These are phyloP conservation scores for Puccinia coronata DNA, from an alignment of 1,284 basidiomycete genomes.

Conservation along the genomic window DNA sequence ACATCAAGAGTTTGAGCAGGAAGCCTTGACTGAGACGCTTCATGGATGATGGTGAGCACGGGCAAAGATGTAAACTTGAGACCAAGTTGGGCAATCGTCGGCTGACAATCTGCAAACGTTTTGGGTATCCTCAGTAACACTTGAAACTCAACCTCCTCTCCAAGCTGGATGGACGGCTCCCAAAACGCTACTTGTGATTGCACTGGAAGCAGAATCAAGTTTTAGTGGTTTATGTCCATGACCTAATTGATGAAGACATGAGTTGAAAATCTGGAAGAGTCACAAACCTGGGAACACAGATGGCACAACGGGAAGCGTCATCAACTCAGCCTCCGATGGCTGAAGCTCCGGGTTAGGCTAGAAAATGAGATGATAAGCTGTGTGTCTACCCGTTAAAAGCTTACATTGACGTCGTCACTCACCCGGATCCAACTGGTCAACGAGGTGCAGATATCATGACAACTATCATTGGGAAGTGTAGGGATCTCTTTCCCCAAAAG, in stretches of 20 bases:
- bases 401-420: neutral
- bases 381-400: neutral
- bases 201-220: slow-evolving; percentile 8
- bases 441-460: slow-evolving; percentile 7
- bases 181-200: slow-evolving; percentile 25
- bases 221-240: neutral
- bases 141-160: slow-evolving; percentile 33
- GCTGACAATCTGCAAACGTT: slow-evolving; percentile 26
- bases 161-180: slow-evolving; percentile 15
- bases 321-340: neutral
- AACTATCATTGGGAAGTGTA: neutral
- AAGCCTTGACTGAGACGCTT: neutral
- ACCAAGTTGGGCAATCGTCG: slow-evolving; percentile 23
- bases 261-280: neutral
- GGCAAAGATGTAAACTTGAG: slow-evolving; percentile 32
- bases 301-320: slow-evolving; percentile 3
- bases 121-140: neutral
- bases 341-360: neutral
- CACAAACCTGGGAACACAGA: slow-evolving; percentile 30
- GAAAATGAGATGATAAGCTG: neutral
- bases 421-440: slow-evolving; percentile 13
- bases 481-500: neutral
- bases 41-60: slow-evolving; percentile 22
- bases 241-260: neutral
- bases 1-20: neutral